Evolutionary conservation across 768 basidiomycete genomes (phyloP), one percentile per base, ranked within the genome.

Genomic region (Xanthoconium purpureum): DNA sequence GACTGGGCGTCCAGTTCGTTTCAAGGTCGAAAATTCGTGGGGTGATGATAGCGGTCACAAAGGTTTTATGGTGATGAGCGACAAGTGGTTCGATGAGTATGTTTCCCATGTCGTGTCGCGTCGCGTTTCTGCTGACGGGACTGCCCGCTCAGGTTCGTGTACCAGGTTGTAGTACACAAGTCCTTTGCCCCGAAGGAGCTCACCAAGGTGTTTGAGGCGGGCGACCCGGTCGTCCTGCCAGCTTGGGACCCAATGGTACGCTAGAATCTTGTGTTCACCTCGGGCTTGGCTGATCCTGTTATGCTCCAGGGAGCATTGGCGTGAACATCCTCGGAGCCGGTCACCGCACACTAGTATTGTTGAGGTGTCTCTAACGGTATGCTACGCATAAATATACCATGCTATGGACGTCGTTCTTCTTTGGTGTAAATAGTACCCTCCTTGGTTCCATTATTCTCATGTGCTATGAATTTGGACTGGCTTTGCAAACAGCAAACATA

Each of bases 21-120:
- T 93, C 81, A 92, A 93, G 73, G 91, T 98, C 18, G 96, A 98
- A 79, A 98, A 98, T 76, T 89, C 87, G 4, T 98, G 96, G 96
- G 90, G 91, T 15, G 84, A 85, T 29, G 74, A 75, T 0, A 80
- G 78, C 0, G 89, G 94, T 28, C 78, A 93, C 62, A 86, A 93
- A 63, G 95, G 95, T 7, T 95, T 85, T 73, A 92, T 89, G 74
- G 84, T 96, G 64, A 95, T 96, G 93, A 91, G 85, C 47, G 89
- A 91, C 61, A 76, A 75, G 42, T 98, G 96, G 95, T 98, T 98
- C 72, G 86, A 88, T 54, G 79, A 98, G 88, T 92, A 63, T 65
- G 89, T 78, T 6, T 49, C 54, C 45, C 52, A 24, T 45, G 50
- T 49, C 15, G 33, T 12, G 11, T 20, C 17, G 44, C 14, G 15